Evolutionary conservation across 1,139 yeast species (phyloP).

Genomic region (Kodamaea fungicola): DNA sequence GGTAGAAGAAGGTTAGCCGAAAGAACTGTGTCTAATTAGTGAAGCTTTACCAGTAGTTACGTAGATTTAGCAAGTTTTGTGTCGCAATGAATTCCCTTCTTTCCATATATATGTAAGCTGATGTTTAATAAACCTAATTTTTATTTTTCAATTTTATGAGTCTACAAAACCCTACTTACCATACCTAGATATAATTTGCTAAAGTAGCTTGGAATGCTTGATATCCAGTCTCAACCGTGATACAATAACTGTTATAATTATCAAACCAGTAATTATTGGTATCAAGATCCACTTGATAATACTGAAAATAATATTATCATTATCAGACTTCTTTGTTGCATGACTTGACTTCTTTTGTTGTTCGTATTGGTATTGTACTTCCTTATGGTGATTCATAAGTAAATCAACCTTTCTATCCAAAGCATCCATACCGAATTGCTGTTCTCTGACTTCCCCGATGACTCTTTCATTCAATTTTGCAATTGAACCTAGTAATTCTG

Average conservation of each 20-base stretch:
- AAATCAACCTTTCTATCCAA: constrained; percentile 39
- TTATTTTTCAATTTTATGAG: too few relatives aligned
- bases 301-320: constrained; percentile 14
- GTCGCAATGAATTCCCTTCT: background rate
- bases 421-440: constrained; percentile 35
- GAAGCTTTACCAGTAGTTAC: too few relatives aligned
- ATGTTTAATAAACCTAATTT: too few relatives aligned
- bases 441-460: constrained; percentile 45
- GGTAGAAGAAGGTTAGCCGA: constrained; percentile 5
- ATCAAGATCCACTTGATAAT: constrained; percentile 41
- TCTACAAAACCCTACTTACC: too few relatives aligned
- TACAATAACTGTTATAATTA: constrained; percentile 37
- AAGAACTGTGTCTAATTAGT: background rate
- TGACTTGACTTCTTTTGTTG: constrained; percentile 9
- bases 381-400: constrained; percentile 42
- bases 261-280: constrained; percentile 37
- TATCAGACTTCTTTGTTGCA: constrained; percentile 10
- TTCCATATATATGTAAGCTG: too few relatives aligned
- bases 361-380: constrained; percentile 31
- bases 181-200: constrained; percentile 4
- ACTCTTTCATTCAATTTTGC: constrained; percentile 35
- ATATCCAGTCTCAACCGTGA: constrained; percentile 51
- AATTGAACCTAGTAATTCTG: constrained; percentile 33
- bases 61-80: too few relatives aligned
- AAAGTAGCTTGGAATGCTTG: constrained; percentile 52